These are phyloP conservation scores for Helicocarpus griseus DNA, from an alignment of 2,329 filamentous ascomycete genomes.

Conservation along the genomic window DNA sequence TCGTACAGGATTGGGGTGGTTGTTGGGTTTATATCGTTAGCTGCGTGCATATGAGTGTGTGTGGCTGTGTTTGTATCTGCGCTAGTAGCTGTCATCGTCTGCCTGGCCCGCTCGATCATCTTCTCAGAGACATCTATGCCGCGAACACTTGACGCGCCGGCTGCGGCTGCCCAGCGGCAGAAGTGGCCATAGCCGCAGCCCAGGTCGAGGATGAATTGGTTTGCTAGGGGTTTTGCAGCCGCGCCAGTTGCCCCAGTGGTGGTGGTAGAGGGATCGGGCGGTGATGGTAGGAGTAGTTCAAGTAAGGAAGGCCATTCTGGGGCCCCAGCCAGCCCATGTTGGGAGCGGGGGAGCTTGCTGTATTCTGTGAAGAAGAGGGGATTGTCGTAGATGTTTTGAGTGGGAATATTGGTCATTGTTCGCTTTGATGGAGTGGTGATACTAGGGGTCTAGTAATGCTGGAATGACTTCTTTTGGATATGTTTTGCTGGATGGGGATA, in stretches of 20 bases:
- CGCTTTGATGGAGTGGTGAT: too few species aligned
- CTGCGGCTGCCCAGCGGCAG: slow-evolving; percentile 32
- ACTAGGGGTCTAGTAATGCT: too few species aligned
- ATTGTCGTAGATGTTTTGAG: slow-evolving; percentile 37
- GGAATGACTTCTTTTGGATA: too few species aligned
- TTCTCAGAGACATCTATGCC: slow-evolving; percentile 36
- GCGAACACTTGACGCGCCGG: slow-evolving; percentile 27
- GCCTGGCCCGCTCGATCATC: slow-evolving; percentile 33
- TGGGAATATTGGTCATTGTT: too few species aligned
- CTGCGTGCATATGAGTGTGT: too few species aligned
- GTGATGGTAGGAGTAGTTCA: slow-evolving; percentile 29
- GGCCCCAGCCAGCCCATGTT: slow-evolving; percentile 30
- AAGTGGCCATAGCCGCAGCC: slow-evolving; percentile 43
- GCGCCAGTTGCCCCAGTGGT: too few species aligned
- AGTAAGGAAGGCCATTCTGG: slow-evolving; percentile 39
- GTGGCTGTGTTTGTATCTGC: slow-evolving; percentile 31
- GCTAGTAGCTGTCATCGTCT: slow-evolving; percentile 21
- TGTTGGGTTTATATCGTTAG: too few species aligned
- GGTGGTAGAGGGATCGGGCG: background rate
- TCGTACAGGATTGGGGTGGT: too few species aligned
- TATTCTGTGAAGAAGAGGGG: slow-evolving; percentile 37
- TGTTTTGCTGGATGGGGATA: too few species aligned
- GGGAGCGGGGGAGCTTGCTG: slow-evolving; percentile 32
- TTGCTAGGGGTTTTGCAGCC: background rate
- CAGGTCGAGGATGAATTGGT: slow-evolving; percentile 33